Base-by-base conservation (phyloP, 2,329 filamentous ascomycete species). In the Byssothecium circinans region DNA sequence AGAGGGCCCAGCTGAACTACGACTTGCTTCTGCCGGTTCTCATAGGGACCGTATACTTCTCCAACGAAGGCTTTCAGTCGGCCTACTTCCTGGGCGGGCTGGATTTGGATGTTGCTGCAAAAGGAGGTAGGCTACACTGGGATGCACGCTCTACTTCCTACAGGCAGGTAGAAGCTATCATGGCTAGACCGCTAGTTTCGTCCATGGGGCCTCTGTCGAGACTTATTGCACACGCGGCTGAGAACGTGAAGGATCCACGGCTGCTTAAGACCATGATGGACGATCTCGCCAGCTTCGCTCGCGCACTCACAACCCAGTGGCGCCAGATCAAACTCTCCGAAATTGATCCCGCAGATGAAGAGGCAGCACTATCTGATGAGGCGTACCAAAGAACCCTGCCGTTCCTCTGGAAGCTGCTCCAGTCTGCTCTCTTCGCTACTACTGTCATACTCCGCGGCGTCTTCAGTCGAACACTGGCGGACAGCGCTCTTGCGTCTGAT, bases 371-470 rank as follows among this genome's bases (percentile, higher is more conserved):
- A 6, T 81, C 84, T 18, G 77, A 81, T 0, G 83, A 89, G 46
- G 86, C 88, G 0, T 67, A 84, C 29, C 78, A 81, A 51, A 81
- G 72, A 15, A 89, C 90, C 0, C 82, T 87, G 64, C 85, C 87
- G 0, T 74, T 80, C 23, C 75, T 96, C 4, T 92, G 89, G 87
- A 84, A 84, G 54, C 69, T 92, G 2, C 76, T 96, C 6, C 85
- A 85, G 56, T 86, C 88, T 47, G 81, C 86, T 34, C 75, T 96
- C 62, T 96, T 91, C 63, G 83, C 86, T 2, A 79, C 84, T 3
- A 83, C 91, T 2, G 85, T 89, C 41, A 77, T 89, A 12, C 75
- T 95, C n/a, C 83, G 90, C 41, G 83, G 89, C 32, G 79, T 90
- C 6, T 78, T 91, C 8, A 84, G 85, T 2, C 81, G 91, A 50